Evolutionary conservation across 306 rosid genomes (phyloP).

Genomic region (Senna tora): DNA sequence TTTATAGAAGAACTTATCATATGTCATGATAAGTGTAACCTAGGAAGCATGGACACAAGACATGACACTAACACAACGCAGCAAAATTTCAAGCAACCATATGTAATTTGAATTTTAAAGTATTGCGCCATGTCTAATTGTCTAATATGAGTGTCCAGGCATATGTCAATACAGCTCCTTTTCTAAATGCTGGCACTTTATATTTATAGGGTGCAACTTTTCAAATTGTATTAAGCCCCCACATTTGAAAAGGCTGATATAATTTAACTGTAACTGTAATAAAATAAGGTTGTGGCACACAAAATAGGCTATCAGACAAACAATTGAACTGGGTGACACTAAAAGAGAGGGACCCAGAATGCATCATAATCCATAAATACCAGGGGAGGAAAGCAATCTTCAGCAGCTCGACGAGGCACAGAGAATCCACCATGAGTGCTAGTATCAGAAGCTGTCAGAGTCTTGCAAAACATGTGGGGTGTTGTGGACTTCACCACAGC

Average conservation of each 20-base stretch:
- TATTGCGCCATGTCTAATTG: too few species aligned
- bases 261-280: neutral
- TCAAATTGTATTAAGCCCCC: conserved; percentile 7
- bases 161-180: too few species aligned
- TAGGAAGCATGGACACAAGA: too few species aligned
- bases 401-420: conserved; percentile 96
- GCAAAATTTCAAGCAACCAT: too few species aligned
- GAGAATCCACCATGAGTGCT: conserved; percentile 99
- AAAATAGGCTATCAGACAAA: neutral
- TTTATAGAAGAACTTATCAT: too few species aligned
- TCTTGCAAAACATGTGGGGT: conserved; percentile 97
- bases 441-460: conserved; percentile 94
- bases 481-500: conserved; percentile 62
- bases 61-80: too few species aligned
- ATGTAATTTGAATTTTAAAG: too few species aligned
- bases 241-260: neutral
- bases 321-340: neutral
- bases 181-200: too few species aligned
- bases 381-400: conserved; percentile 95
- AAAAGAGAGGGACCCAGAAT: conserved; percentile 5
- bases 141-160: too few species aligned
- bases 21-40: too few species aligned
- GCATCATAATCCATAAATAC: conserved; percentile 45
- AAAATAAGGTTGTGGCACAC: neutral
- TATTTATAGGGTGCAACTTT: neutral